Base-by-base conservation (phyloP, 805 yeast genomes). In the Debaryomyces castellii region DNA sequence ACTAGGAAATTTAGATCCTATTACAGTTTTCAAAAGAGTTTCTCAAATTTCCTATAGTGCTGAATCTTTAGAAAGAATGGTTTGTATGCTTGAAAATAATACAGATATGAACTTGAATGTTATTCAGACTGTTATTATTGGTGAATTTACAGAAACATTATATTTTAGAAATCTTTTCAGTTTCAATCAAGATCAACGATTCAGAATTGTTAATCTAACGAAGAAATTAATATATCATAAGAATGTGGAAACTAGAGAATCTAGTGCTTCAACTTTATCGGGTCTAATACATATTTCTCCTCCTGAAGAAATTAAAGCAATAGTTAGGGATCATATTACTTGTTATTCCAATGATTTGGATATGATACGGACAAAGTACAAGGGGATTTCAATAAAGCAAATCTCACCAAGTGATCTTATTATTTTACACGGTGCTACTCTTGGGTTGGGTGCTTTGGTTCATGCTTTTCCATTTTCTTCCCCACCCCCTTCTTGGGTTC, bases 401-500 rank as follows among this genome's bases (percentile, higher is more conserved):
- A 54, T 67, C 5, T 54, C 77, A 2, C 58, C 61, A 35, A 72
- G 73, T 16, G 78, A 77, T 45, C 59, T 69, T 9, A 67, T 78
- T 5, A 64, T 66, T 3, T 66, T 89, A 3, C 98, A 92, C 60
- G 96, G 95, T 2, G 89, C 96, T 2, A 83, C 91, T 0, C 68
- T 94, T 20, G 98, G 97, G 0, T 68, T 92, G 2, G 96, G 97
- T 7, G 88, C 97, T 0, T 68, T 92, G 36, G 80, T 94, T 1
- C 82, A 84, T 39, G 97, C 98, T 0, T 94, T 87, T 66, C 92
- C 98, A 2, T 94, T 90, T 57, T 70, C 76, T 2, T 85, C 96
- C 1, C 99, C 99, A 0, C 91, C 96, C 2, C 98, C 99, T 1
- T 44, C 53, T 22, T 94, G 97, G 97, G 75, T 92, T 16, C 97